Base-by-base conservation (phyloP, 768 basidiomycete species). In the Gyrodon lividus region DNA sequence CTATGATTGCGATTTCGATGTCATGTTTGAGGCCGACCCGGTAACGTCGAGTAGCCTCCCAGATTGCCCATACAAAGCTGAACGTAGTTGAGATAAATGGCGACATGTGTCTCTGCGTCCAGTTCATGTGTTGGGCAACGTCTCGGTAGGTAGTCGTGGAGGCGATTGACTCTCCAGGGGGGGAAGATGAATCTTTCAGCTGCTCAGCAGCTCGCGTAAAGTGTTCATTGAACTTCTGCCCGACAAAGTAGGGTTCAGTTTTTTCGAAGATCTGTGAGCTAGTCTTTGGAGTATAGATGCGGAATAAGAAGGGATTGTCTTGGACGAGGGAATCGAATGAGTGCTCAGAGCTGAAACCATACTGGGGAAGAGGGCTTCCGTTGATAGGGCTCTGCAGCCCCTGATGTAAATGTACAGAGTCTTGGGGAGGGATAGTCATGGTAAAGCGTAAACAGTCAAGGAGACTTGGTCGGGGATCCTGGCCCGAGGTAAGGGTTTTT, bases 31-130 rank as follows among this genome's bases (percentile, higher is more conserved):
- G 70, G 34, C 82, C 83, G 33, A 75, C 70, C 58, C 84, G 81
- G 61, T 87, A 88, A n/a, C 89, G 81, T 50, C 86, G 74, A 19
- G 86, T 76, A 4, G 87, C 89, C 64, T 91, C 89, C 87, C 87
- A 91, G 33, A 90, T 75, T 7, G 87, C 82, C 89, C 89, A 91
- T 33, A 78, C 79, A 57, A 90, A 87, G 71, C 85, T 89, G 65
- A 90, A 89, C 5, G 88, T 89, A 2, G 86, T 78, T 3, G 88
- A 86, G 39, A 90, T 78, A 54, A 80, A 90, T 5, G 81, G 75
- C 0, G 89, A 91, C 17, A 79, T 74, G 5, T 81, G 72, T 53
- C 83, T 78, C n/a, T 83, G 87, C 19, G 84, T 85, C 85, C 87
- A 88, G 51, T 89, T 83, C 81, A 91, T 80, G 61, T 90, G 84